A percentile compares a stretch with the other conserved stretches of the same genome.
These are phyloP conservation scores for Fusarium buharicum DNA, from an alignment of 2,329 filamentous ascomycete genomes.

Conservation along the genomic window DNA sequence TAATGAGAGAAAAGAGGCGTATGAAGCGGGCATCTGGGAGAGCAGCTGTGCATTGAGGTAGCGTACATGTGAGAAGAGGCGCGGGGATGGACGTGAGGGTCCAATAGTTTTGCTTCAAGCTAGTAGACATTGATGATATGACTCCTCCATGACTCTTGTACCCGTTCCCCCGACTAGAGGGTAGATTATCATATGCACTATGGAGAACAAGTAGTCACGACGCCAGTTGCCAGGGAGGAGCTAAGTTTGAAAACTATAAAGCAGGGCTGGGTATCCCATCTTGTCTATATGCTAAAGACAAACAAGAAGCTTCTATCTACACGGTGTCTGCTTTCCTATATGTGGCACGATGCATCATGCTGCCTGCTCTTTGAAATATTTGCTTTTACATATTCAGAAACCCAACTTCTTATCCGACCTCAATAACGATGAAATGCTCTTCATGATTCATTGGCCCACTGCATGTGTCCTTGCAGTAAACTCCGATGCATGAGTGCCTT, in stretches of 20 bases:
- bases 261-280: slow-evolving; percentile 42
- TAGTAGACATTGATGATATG: slow-evolving; percentile 40
- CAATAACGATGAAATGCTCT: slow-evolving; percentile 34
- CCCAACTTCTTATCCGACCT: slow-evolving; percentile 32
- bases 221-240: slow-evolving; percentile 7
- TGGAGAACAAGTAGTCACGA: slow-evolving; percentile 26
- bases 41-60: slow-evolving; percentile 24
- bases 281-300: slow-evolving; percentile 43
- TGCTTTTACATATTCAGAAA: slow-evolving; percentile 37
- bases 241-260: slow-evolving; percentile 43
- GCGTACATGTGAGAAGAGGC: slow-evolving; percentile 40
- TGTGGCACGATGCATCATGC: slow-evolving; percentile 22
- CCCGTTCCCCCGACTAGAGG: slow-evolving; percentile 29
- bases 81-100: slow-evolving; percentile 31
- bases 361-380: slow-evolving; percentile 31
- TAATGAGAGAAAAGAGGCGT: slow-evolving; percentile 41
- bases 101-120: slow-evolving; percentile 42
- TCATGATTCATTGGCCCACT: slow-evolving; percentile 37
- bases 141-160: slow-evolving; percentile 42
- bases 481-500: slow-evolving; percentile 33
- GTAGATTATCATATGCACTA: slow-evolving; percentile 20
- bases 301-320: slow-evolving; percentile 43
- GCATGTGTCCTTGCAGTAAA: slow-evolving; percentile 28
- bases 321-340: slow-evolving; percentile 34
- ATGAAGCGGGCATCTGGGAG: slow-evolving; percentile 28